These are phyloP conservation scores for Schizochytrium sp. DNA, from an alignment of 108 stramenopile species.

Conservation along the genomic window DNA sequence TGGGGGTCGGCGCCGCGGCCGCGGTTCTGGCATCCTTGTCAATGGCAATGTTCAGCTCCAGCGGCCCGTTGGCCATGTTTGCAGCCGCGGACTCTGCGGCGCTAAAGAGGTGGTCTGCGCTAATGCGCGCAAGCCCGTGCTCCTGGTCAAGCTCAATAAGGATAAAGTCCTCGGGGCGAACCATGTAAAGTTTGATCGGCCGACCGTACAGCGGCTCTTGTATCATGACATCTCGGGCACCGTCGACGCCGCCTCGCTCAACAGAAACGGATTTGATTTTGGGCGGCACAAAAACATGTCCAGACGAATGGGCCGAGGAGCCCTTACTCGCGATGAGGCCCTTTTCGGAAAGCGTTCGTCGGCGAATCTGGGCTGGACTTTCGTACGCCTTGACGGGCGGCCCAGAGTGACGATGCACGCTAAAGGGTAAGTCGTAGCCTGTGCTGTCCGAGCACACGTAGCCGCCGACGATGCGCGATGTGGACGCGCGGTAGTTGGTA, in stretches of 20 bases:
- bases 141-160: slow-evolving; percentile 9
- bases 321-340: not conserved
- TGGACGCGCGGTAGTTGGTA: slow-evolving; percentile 2
- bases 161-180: not conserved
- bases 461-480: not conserved
- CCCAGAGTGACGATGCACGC: not conserved
- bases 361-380: not conserved
- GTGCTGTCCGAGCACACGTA: not conserved
- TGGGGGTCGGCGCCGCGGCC: not conserved
- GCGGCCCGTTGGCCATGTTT: not conserved
- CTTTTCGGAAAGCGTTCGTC: not conserved
- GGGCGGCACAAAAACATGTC: not conserved
- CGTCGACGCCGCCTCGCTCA: not conserved
- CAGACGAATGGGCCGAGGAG: not conserved
- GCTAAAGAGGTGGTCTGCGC: slow-evolving; percentile 4
- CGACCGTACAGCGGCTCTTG: not conserved
- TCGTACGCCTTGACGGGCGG: slow-evolving; percentile 13
- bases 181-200: not conserved
- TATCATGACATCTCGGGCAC: not conserved
- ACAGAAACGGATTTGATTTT: not conserved
- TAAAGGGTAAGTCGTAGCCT: not conserved
- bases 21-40: not conserved
- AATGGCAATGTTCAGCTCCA: not conserved
- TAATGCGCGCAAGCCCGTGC: not conserved
- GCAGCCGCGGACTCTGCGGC: not conserved